phyloP scores from a whole-genome alignment of 352 stramenopile species.

The Globisporangium alternatum region DNA sequence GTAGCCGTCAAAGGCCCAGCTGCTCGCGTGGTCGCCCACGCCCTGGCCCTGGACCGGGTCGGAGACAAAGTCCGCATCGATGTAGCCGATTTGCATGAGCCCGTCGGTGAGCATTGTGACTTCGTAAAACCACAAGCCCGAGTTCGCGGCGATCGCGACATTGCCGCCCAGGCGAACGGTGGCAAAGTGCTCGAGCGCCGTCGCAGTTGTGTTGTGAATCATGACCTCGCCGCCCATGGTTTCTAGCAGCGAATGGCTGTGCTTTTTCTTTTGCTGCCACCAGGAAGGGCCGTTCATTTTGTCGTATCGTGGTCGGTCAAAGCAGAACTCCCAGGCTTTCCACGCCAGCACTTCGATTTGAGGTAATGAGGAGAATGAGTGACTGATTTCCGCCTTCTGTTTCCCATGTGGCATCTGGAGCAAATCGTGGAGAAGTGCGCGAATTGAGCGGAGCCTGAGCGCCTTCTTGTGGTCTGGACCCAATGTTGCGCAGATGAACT shows the following conservation, averaged over 20 bases:
- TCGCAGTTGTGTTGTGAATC: constrained; percentile 48
- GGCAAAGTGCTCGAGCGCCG: constrained; percentile 76
- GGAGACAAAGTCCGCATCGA: constrained; percentile 79
- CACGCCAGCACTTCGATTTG: constrained; percentile 37
- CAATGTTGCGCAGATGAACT: constrained; percentile 16
- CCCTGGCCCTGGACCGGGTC: constrained; percentile 85
- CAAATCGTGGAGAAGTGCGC: constrained; percentile 19
- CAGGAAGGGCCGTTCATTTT: constrained; percentile 10
- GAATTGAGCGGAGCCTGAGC: constrained; percentile 31
- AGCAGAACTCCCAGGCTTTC: constrained; percentile 8
- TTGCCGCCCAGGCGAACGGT: constrained; percentile 51
- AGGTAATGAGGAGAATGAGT: constrained; percentile 7
- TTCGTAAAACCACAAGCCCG: constrained; percentile 90
- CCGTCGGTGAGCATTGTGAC: constrained; percentile 86
- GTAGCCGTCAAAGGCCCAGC: constrained; percentile 91
- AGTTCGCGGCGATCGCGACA: constrained; percentile 44
- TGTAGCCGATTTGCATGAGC: constrained; percentile 93
- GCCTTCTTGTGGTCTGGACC: constrained; percentile 33
- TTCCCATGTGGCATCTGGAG: constrained; percentile 13
- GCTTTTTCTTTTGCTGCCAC: constrained; percentile 20
- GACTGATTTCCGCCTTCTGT: background rate
- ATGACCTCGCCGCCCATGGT: constrained; percentile 70
- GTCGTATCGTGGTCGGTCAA: background rate
- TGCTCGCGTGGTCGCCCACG: constrained; percentile 89
- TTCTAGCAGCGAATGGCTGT: constrained; percentile 29